These are phyloP conservation scores for Metschnikowia arizonensis DNA, from an alignment of 805 yeast genomes.

Conservation along the genomic window DNA sequence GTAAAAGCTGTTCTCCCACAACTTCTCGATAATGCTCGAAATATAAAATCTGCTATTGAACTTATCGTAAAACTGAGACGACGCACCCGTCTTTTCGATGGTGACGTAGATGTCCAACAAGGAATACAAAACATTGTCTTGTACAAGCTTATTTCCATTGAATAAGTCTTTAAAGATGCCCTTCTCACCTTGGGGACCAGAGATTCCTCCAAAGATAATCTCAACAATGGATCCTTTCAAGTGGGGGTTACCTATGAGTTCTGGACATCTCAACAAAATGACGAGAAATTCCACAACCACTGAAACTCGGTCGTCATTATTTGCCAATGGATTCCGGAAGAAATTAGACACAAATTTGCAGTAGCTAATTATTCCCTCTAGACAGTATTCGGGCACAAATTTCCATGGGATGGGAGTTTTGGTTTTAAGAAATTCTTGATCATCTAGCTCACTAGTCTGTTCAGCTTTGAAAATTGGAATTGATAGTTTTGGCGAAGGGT, in stretches of 20 bases:
- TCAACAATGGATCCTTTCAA: slow-evolving; percentile 82
- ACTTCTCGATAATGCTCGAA: slow-evolving; percentile 72
- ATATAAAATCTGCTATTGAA: slow-evolving; percentile 87
- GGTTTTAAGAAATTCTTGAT: slow-evolving; percentile 63
- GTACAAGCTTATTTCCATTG: slow-evolving; percentile 58
- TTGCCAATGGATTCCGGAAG: slow-evolving; percentile 53
- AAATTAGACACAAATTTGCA: slow-evolving; percentile 57
- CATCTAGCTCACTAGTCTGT: slow-evolving; percentile 66
- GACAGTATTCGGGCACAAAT: slow-evolving; percentile 76
- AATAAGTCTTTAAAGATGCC: slow-evolving; percentile 73
- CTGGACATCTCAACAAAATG: slow-evolving; percentile 76
- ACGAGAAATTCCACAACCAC: slow-evolving; percentile 69
- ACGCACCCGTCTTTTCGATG: slow-evolving; percentile 94
- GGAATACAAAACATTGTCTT: slow-evolving; percentile 69
- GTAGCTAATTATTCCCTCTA: slow-evolving; percentile 79
- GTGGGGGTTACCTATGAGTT: slow-evolving; percentile 86
- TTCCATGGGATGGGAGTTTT: slow-evolving; percentile 74
- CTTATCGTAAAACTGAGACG: slow-evolving; percentile 93
- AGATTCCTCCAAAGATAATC: slow-evolving; percentile 71
- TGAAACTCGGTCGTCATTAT: slow-evolving; percentile 48
- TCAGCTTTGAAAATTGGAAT: slow-evolving; percentile 55
- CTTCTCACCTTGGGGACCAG: slow-evolving; percentile 50
- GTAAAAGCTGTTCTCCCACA: slow-evolving; percentile 75
- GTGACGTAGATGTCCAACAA: slow-evolving; percentile 87
- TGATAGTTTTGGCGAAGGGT: slow-evolving; percentile 48